These are phyloP conservation scores for Colletotrichum kahawae DNA, from an alignment of 2,329 filamentous ascomycete species.

Conservation along the genomic window DNA sequence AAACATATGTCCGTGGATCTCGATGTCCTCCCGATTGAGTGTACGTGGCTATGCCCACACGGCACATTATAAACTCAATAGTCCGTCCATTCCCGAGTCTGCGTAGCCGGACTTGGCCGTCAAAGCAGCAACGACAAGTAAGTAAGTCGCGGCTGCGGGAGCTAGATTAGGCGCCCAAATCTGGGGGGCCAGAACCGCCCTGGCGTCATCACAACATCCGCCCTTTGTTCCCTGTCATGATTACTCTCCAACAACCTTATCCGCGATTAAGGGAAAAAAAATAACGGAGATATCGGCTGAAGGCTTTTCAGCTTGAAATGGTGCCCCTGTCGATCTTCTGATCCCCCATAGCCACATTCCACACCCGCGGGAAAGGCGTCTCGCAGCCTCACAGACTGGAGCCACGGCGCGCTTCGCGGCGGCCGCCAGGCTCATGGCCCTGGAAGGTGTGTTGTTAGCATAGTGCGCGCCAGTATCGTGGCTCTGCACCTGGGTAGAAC, in stretches of 20 bases:
- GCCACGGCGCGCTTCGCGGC: neutral
- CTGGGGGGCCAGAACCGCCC: neutral
- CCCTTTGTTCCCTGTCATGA: neutral
- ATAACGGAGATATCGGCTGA: neutral
- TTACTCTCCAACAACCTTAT: neutral
- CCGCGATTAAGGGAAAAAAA: neutral
- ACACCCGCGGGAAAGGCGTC: neutral
- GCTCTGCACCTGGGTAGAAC: neutral
- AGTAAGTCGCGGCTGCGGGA: neutral
- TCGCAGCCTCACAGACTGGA: neutral
- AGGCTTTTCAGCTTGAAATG: neutral
- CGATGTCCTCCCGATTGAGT: neutral
- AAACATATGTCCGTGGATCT: neutral
- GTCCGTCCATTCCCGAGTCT: neutral
- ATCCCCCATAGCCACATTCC: neutral
- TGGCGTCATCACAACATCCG: neutral
- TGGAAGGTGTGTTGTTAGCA: neutral
- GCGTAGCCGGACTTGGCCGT: neutral
- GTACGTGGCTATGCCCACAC: neutral
- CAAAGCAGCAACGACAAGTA: neutral
- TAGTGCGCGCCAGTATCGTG: neutral
- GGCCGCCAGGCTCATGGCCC: neutral
- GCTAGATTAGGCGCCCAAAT: neutral
- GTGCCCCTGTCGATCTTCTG: neutral
- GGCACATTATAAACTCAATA: neutral